Percentiles rank a stretch among this genome's conserved stretches.
Evolutionary conservation across 345 rosid species (phyloP).

Genomic region (Gossypium turneri): DNA sequence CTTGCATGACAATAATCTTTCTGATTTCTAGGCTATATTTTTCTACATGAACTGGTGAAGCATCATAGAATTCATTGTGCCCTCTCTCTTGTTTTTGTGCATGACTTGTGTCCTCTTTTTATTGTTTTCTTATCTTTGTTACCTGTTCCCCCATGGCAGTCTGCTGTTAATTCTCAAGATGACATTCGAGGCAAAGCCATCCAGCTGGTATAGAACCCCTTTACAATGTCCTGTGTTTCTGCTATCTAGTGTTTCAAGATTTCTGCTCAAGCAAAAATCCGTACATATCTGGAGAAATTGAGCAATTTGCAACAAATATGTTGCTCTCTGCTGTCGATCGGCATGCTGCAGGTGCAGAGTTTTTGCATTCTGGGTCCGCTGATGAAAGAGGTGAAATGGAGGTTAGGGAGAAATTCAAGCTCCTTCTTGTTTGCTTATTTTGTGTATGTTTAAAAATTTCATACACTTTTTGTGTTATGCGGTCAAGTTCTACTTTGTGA

Average conservation of each 20-base stretch:
- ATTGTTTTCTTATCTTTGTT: slow-evolving; percentile 22
- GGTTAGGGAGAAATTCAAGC: slow-evolving; percentile 33
- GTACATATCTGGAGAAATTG: slow-evolving; percentile 58
- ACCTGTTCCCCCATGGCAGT: slow-evolving; percentile 49
- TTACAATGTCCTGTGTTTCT: slow-evolving; percentile 13
- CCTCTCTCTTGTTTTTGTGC: neutral
- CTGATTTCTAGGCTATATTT: neutral
- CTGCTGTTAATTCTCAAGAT: slow-evolving; percentile 91
- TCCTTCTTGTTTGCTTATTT: neutral
- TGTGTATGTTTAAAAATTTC: neutral
- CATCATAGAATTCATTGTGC: neutral
- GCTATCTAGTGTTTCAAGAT: neutral
- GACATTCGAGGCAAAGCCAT: slow-evolving; percentile 89
- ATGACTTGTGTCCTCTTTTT: neutral
- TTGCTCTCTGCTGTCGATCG: slow-evolving; percentile 61
- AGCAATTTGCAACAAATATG: slow-evolving; percentile 81
- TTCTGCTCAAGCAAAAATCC: neutral
- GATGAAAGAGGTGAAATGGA: slow-evolving; percentile 52
- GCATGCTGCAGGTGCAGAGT: slow-evolving; percentile 35
- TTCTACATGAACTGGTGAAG: neutral
- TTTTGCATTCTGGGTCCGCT: slow-evolving; percentile 37
- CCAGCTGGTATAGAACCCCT: slow-evolving; percentile 61
- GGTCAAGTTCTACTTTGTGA: neutral
- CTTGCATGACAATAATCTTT: neutral
- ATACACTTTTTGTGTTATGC: neutral